Evolutionary conservation across 2,329 filamentous ascomycete species (phyloP).

Genomic region (Penicillium fuscoglaucum): DNA sequence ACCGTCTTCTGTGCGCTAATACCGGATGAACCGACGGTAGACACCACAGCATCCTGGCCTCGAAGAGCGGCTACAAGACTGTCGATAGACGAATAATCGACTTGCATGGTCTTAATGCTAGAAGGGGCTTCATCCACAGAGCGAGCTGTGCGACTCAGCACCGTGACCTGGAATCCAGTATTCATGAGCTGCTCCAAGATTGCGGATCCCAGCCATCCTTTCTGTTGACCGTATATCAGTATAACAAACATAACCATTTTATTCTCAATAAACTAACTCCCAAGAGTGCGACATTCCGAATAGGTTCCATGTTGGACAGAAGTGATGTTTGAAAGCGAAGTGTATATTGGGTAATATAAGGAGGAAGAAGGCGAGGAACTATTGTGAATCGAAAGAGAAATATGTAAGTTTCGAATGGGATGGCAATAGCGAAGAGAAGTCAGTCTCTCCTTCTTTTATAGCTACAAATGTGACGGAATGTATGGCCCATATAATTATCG

Average conservation of each 20-base stretch:
- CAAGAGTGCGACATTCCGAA: constrained; percentile 2
- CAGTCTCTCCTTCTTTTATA: background rate
- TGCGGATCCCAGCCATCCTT: constrained; percentile 3
- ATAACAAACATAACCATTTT: background rate
- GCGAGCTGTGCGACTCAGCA: constrained; percentile 1
- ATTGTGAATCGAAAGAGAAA: background rate
- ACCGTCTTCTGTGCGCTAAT: background rate
- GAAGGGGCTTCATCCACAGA: background rate
- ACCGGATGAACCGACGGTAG: background rate
- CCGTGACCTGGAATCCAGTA: background rate
- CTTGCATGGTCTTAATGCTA: background rate
- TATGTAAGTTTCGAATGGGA: background rate
- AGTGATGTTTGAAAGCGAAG: background rate
- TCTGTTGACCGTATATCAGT: background rate
- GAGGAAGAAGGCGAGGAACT: no score
- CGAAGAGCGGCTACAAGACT: background rate
- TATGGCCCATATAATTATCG: no score
- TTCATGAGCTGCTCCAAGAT: background rate
- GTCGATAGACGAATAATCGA: constrained; percentile 6
- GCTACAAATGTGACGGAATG: background rate
- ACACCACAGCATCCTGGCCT: background rate
- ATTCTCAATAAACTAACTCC: background rate
- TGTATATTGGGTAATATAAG: background rate
- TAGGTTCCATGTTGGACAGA: background rate
- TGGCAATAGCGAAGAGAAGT: background rate